These are phyloP conservation scores for Zasmidium citrigriseum DNA, from an alignment of 2,329 filamentous ascomycete species.

Conservation along the genomic window DNA sequence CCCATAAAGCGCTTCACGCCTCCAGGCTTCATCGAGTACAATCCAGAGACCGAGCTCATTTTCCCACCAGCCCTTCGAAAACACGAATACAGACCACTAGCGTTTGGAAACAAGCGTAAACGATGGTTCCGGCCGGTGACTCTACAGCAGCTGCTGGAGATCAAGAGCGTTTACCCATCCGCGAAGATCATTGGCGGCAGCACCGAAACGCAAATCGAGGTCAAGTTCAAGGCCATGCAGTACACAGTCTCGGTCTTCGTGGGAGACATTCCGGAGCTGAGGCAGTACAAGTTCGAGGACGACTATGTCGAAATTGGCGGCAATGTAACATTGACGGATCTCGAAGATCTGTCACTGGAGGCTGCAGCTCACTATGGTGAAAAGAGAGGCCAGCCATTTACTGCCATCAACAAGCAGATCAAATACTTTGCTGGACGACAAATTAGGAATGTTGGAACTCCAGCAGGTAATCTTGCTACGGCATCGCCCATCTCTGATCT, in stretches of 20 bases:
- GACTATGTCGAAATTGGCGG: conserved; percentile 88
- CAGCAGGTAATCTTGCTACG: conserved; percentile 89
- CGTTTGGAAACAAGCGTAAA: conserved; percentile 93
- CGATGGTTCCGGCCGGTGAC: conserved; percentile 91
- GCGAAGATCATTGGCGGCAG: conserved; percentile 96
- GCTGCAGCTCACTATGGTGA: conserved; percentile 78
- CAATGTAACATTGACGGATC: conserved; percentile 87
- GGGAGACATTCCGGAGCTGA: conserved; percentile 86
- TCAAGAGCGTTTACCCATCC: conserved; percentile 80
- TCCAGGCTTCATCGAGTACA: conserved; percentile 91
- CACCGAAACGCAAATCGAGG: conserved; percentile 96
- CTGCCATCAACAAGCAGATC: conserved; percentile 90
- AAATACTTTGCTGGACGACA: conserved; percentile 93
- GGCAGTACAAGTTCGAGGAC: conserved; percentile 76
- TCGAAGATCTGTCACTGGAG: conserved; percentile 80
- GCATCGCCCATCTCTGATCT: conserved; percentile 95
- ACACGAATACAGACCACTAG: conserved; percentile 76
- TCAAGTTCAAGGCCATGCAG: conserved; percentile 94
- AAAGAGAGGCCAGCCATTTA: conserved; percentile 73
- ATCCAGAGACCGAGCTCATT: conserved; percentile 90
- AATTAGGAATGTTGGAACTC: conserved; percentile 96
- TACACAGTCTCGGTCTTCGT: conserved; percentile 90
- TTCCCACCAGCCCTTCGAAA: conserved; percentile 85
- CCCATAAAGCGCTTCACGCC: conserved; percentile 70
- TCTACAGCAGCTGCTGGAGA: conserved; percentile 82